phyloP scores from a whole-genome alignment of 495 filamentous ascomycete genomes.

The Entonaema liquescens region DNA sequence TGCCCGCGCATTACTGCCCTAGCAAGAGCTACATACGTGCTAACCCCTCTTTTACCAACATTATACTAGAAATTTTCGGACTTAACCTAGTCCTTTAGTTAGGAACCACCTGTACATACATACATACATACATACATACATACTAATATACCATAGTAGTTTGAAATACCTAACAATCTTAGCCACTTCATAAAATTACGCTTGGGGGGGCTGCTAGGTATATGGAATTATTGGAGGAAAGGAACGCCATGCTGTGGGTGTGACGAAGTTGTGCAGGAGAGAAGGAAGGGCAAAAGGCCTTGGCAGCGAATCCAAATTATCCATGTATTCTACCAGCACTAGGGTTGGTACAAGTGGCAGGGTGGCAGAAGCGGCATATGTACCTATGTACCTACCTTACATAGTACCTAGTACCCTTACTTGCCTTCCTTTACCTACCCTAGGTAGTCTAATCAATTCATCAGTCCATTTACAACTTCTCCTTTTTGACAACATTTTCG shows the following conservation, averaged over 20 bases:
- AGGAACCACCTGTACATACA: background rate
- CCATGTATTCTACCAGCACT: constrained; percentile 9
- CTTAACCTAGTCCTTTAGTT: background rate
- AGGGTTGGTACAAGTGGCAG: constrained; percentile 4
- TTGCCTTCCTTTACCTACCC: too few species aligned
- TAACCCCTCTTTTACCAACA: background rate
- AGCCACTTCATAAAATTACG: too few species aligned
- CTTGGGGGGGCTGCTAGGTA: too few species aligned
- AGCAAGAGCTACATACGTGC: constrained; percentile 19
- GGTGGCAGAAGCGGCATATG: background rate
- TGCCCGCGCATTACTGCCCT: constrained; percentile 10
- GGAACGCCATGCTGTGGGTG: background rate
- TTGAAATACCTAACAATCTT: too few species aligned
- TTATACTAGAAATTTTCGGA: background rate
- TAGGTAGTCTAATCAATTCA: too few species aligned
- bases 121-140: too few species aligned
- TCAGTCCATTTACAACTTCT: background rate
- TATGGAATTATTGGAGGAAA: background rate
- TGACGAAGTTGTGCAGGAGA: constrained; percentile 13
- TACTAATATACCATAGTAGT: too few species aligned
- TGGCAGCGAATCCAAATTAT: constrained; percentile 11
- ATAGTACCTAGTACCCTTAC: background rate
- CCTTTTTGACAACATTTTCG: constrained; percentile 4
- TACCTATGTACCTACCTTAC: too few species aligned
- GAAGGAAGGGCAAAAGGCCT: background rate